Evolutionary conservation across 257 asterid species (phyloP).

Genomic region (Perilla frutescens): DNA sequence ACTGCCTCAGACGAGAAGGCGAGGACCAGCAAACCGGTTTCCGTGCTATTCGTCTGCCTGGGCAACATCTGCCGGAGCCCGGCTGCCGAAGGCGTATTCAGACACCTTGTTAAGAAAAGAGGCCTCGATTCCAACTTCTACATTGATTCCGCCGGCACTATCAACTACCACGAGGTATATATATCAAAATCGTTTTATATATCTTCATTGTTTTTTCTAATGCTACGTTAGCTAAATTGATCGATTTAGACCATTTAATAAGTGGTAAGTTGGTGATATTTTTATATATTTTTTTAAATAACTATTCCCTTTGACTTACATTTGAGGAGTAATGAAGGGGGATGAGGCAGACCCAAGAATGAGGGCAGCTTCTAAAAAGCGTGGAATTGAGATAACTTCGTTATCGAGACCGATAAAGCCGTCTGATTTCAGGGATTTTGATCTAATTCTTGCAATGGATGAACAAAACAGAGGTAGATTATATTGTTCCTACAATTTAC

Average conservation of each 20-base stretch:
- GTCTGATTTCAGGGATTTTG: slow-evolving; percentile 85
- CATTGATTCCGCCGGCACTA: slow-evolving; percentile 96
- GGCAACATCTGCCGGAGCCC: slow-evolving; percentile 98
- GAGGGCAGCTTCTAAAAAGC: slow-evolving; percentile 88
- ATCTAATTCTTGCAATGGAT: slow-evolving; percentile 97
- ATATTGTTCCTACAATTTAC: neutral
- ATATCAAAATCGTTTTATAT: neutral
- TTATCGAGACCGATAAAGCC: slow-evolving; percentile 81
- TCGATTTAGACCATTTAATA: too few species aligned
- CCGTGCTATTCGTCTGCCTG: slow-evolving; percentile 89
- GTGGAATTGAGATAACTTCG: slow-evolving; percentile 90
- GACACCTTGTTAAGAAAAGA: slow-evolving; percentile 63
- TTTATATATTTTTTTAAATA: too few species aligned
- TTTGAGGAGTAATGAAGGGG: slow-evolving; percentile 53
- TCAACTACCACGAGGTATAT: slow-evolving; percentile 79
- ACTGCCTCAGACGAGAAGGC: slow-evolving; percentile 40
- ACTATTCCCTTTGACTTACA: too few species aligned
- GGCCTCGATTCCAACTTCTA: slow-evolving; percentile 64
- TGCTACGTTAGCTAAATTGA: too few species aligned
- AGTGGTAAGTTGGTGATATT: too few species aligned
- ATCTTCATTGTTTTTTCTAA: neutral
- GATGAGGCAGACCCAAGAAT: slow-evolving; percentile 90
- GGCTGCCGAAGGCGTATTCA: slow-evolving; percentile 96
- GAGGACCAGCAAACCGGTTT: slow-evolving; percentile 54
- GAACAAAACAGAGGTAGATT: slow-evolving; percentile 79